Evolutionary conservation across 768 basidiomycete genomes (phyloP).

Genomic region (Termitomyces sp.): DNA sequence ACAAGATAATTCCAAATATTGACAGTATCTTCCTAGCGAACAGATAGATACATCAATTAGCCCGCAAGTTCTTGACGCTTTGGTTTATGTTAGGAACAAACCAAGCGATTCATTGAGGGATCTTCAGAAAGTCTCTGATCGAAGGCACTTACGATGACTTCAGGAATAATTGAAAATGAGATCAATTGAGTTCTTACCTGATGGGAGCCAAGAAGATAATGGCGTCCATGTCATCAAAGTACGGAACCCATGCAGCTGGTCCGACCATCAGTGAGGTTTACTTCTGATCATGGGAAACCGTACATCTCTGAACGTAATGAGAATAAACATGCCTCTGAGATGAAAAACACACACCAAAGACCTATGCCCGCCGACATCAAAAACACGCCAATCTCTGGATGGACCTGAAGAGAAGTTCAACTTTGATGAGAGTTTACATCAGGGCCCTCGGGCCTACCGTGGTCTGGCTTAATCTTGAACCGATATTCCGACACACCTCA

Average conservation of each 20-base stretch:
- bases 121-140: conserved; percentile 69
- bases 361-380: conserved; percentile 58
- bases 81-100: conserved; percentile 13
- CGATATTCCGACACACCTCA: conserved; percentile 65
- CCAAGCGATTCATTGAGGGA: conserved; percentile 54
- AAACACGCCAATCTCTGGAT: conserved; percentile 38
- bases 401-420: conserved; percentile 13
- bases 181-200: conserved; percentile 24
- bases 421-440: not conserved
- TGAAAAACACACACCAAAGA: conserved; percentile 45
- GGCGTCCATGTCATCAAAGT: conserved; percentile 67
- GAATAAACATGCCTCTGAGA: not conserved
- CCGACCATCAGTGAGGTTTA: not conserved
- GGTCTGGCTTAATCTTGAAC: conserved; percentile 44
- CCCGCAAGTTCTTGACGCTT: not conserved
- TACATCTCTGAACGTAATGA: conserved; percentile 12
- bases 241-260: conserved; percentile 51
- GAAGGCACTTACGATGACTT: conserved; percentile 38
- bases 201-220: conserved; percentile 71
- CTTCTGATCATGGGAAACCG: not conserved
- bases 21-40: conserved; percentile 64
- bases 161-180: not conserved
- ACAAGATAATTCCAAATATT: conserved; percentile 71
- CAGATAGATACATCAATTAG: not conserved
- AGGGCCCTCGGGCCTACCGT: conserved; percentile 25